A percentile compares a stretch with the other conserved stretches of the same genome.
Conservation (phyloP, 768 basidiomycete genomes). For the Cystofilobasidium bisporidii region DNA sequence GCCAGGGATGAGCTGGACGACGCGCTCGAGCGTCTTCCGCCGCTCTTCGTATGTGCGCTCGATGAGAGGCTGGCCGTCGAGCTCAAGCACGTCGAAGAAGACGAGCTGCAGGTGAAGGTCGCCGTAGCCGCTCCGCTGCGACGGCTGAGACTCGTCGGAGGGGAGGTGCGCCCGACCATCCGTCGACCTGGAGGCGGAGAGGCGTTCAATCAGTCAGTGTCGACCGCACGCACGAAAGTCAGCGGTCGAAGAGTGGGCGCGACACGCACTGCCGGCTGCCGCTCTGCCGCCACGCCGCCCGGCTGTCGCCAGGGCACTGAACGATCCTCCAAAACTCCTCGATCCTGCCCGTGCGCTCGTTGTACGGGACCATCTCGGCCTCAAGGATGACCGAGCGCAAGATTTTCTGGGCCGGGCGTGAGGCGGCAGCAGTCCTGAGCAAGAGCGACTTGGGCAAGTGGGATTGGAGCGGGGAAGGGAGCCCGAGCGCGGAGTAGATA, state of each 20-base stretch:
- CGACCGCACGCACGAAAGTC: neutral
- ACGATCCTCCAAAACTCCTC: constrained; percentile 53
- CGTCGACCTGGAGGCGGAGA: neutral
- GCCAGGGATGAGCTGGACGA: constrained; percentile 51
- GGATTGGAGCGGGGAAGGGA: constrained; percentile 34
- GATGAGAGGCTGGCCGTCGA: constrained; percentile 56
- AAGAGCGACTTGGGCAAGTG: constrained; percentile 14
- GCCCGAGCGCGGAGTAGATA: constrained; percentile 54
- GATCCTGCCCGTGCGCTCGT: constrained; percentile 49
- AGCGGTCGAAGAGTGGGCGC: neutral
- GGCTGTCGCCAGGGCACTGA: constrained; percentile 17
- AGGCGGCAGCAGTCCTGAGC: constrained; percentile 10
- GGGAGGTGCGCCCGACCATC: neutral
- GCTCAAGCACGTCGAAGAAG: constrained; percentile 74
- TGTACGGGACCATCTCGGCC: constrained; percentile 83
- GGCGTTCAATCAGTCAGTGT: neutral
- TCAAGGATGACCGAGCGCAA: constrained; percentile 48
- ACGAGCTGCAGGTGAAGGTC: constrained; percentile 63
- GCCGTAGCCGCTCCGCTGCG: constrained; percentile 41
- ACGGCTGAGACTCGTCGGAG: neutral
- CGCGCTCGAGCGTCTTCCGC: constrained; percentile 52
- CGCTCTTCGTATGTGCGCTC: constrained; percentile 52
- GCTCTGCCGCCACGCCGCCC: constrained; percentile 17
- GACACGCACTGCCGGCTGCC: neutral
- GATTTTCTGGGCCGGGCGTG: neutral